phyloP scores from a whole-genome alignment of 805 yeast genomes.

The Candida maltosa region DNA sequence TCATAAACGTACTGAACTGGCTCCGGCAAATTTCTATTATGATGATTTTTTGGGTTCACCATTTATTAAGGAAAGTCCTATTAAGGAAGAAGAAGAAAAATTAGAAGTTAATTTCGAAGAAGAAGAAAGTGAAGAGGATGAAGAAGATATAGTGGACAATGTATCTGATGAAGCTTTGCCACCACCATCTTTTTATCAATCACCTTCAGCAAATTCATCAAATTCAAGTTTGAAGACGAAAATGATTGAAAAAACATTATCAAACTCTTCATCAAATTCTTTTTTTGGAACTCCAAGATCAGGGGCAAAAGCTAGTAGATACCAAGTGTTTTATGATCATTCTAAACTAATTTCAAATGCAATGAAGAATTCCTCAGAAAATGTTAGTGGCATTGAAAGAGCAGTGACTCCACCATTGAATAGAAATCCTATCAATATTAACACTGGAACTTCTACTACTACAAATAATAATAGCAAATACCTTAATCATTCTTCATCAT shows the following conservation, averaged over 20 bases:
- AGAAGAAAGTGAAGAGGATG: conserved; percentile 18
- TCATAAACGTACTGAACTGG: conserved; percentile 19
- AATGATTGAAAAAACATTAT: conserved; percentile 28
- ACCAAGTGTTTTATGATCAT: conserved; percentile 47
- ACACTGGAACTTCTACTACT: neutral
- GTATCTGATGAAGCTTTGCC: conserved; percentile 16
- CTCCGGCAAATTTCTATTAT: conserved; percentile 16
- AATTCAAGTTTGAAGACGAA: conserved; percentile 23
- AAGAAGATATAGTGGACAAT: conserved; percentile 4
- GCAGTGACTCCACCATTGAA: conserved; percentile 10
- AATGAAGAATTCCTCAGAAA: conserved; percentile 24
- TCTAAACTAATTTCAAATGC: conserved; percentile 43
- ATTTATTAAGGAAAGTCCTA: conserved; percentile 17
- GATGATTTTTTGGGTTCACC: conserved; percentile 33
- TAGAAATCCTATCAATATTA: too few relatives aligned
- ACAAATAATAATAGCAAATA: neutral
- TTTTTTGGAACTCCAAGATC: conserved; percentile 21
- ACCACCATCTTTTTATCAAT: conserved; percentile 20
- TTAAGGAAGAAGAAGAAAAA: conserved; percentile 6
- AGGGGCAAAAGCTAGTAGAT: conserved; percentile 43
- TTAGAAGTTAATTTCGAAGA: neutral
- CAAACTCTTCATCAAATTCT: conserved; percentile 32
- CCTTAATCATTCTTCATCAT: conserved; percentile 8
- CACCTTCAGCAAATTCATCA: conserved; percentile 32
- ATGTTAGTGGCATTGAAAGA: conserved; percentile 2